Conservation (phyloP, 208 protist species). For the Trypanosoma avium region DNA sequence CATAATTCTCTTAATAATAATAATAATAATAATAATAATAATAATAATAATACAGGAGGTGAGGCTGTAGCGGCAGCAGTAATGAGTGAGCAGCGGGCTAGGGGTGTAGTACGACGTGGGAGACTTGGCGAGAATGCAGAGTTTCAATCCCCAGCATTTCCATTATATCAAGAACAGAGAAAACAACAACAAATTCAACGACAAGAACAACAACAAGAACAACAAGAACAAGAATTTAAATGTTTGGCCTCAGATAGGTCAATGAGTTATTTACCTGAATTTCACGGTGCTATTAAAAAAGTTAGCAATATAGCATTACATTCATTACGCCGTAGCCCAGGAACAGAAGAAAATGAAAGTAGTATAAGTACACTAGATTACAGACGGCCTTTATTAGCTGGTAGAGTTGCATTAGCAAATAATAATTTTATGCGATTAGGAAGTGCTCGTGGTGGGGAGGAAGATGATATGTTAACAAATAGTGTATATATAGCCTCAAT, state of each 20-base stretch:
- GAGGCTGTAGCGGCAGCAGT: too few species aligned
- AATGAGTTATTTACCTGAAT: not conserved
- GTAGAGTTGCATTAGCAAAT: not conserved
- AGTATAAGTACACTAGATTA: constrained; percentile 23
- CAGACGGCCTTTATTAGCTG: constrained; percentile 4
- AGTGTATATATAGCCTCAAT: not conserved
- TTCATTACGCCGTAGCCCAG: not conserved
- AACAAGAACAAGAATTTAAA: not conserved
- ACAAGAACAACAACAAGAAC: not conserved
- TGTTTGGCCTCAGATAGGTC: not conserved
- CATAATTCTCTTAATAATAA: not conserved
- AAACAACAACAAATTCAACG: not conserved
- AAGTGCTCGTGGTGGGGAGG: not conserved
- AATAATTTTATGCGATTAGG: constrained; percentile 19
- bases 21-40: not conserved
- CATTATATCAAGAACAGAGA: not conserved
- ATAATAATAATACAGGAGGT: not conserved
- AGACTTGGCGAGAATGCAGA: constrained; percentile 12
- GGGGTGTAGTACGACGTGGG: not conserved
- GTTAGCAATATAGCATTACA: constrained; percentile 4
- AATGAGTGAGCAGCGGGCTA: not conserved
- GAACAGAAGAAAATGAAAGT: constrained; percentile 20
- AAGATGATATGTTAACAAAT: not conserved
- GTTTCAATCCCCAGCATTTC: not conserved
- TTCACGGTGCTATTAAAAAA: not conserved